phyloP scores from a whole-genome alignment of 331 rosid genomes.

The Erythrophleum ivorense region DNA sequence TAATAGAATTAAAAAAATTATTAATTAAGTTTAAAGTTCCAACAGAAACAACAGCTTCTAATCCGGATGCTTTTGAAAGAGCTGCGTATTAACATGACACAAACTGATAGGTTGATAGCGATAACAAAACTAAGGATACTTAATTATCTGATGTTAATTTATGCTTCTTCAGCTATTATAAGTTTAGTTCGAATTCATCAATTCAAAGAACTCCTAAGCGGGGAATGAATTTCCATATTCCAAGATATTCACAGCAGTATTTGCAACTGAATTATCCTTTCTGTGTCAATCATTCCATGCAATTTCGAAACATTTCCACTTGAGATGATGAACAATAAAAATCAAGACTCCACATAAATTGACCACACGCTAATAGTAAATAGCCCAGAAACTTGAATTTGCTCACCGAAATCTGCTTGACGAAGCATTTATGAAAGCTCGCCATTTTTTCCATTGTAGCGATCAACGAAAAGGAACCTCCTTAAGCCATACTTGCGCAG shows the following conservation, averaged over 20 bases:
- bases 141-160: background rate
- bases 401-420: slow-evolving; percentile 64
- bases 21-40: too few species aligned
- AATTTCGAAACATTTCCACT: background rate
- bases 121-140: background rate
- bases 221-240: background rate
- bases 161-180: background rate
- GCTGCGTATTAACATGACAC: background rate
- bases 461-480: slow-evolving; percentile 76
- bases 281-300: background rate
- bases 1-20: too few species aligned
- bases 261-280: background rate
- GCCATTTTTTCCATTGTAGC: slow-evolving; percentile 50
- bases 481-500: slow-evolving; percentile 72
- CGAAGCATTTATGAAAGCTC: slow-evolving; percentile 56
- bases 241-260: background rate
- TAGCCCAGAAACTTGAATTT: background rate
- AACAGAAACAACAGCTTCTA: too few species aligned
- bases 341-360: background rate
- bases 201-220: background rate
- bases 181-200: slow-evolving; percentile 14
- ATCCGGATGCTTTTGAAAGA: too few species aligned
- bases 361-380: background rate
- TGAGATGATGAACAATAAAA: background rate
- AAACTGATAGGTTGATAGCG: background rate